Evolutionary conservation across 2,329 filamentous ascomycete species (phyloP).

Genomic region (Epichloe coenophiala): DNA sequence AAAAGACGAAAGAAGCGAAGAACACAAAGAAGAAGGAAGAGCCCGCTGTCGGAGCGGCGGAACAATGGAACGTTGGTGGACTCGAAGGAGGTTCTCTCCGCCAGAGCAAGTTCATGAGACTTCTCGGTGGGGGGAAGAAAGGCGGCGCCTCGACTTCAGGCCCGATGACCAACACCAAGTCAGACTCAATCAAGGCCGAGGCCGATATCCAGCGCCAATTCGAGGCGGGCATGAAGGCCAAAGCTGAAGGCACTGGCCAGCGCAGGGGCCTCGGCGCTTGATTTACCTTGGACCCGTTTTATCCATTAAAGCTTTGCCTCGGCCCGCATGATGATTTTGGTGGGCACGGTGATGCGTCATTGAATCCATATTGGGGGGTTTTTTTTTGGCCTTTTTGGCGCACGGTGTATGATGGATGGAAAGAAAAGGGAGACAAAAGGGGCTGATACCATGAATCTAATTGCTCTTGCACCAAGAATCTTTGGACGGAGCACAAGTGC

Average conservation of each 20-base stretch:
- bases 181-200: slow-evolving; percentile 28
- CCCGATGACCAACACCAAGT: slow-evolving; percentile 13
- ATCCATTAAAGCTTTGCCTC: background rate
- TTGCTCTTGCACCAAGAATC: background rate
- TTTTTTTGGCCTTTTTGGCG: background rate
- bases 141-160: slow-evolving; percentile 16
- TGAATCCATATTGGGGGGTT: background rate
- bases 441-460: background rate
- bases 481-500: background rate
- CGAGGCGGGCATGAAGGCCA: slow-evolving; percentile 41
- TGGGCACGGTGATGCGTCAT: too few relatives aligned
- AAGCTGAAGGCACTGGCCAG: slow-evolving; percentile 35
- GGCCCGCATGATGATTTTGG: too few relatives aligned
- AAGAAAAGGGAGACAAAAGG: background rate
- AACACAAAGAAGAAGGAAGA: slow-evolving; percentile 12
- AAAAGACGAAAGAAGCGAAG: slow-evolving; percentile 8
- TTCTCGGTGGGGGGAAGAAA: slow-evolving; percentile 40
- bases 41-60: slow-evolving; percentile 14
- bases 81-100: slow-evolving; percentile 37
- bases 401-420: background rate
- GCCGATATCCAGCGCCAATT: slow-evolving; percentile 44
- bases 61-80: slow-evolving; percentile 39
- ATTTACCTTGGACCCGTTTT: slow-evolving; percentile 1
- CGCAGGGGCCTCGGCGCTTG: slow-evolving; percentile 40
- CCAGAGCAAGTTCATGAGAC: slow-evolving; percentile 42